Percentiles rank a stretch among this genome's conserved stretches.
Conservation (phyloP, 2,329 filamentous ascomycete genomes). For the Xylaria sp. region DNA sequence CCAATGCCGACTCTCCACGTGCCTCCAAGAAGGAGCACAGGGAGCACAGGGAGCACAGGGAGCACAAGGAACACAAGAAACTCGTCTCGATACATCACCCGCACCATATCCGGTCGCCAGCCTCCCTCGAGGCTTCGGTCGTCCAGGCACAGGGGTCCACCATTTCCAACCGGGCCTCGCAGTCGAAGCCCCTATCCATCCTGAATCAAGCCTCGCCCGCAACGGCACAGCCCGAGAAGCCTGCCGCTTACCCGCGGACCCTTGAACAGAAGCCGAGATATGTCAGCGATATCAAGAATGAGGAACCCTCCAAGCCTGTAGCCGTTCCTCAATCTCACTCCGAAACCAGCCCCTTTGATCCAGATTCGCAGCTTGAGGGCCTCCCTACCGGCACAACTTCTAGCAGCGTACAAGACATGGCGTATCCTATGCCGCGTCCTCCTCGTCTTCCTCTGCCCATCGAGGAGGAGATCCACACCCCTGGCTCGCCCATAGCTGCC, state of each 20-base stretch:
- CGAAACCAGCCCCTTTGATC: slow-evolving; percentile 45
- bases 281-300: slow-evolving; percentile 46
- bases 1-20: slow-evolving; percentile 48
- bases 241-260: slow-evolving; percentile 44
- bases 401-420: slow-evolving; percentile 71
- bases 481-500: slow-evolving; percentile 87
- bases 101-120: slow-evolving; percentile 59
- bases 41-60: slow-evolving; percentile 60
- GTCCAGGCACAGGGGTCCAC: slow-evolving; percentile 69
- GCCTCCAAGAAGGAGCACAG: slow-evolving; percentile 56
- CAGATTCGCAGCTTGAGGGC: slow-evolving; percentile 51
- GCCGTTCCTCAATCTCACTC: slow-evolving; percentile 60
- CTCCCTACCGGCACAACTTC: slow-evolving; percentile 60
- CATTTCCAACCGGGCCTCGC: slow-evolving; percentile 58
- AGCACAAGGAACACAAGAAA: slow-evolving; percentile 60
- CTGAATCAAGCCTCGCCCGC: slow-evolving; percentile 59
- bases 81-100: slow-evolving; percentile 66
- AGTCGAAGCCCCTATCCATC: slow-evolving; percentile 60
- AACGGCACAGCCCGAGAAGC: slow-evolving; percentile 46
- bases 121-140: slow-evolving; percentile 70
- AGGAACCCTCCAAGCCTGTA: slow-evolving; percentile 65
- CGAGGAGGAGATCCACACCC: slow-evolving; percentile 88
- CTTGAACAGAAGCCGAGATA: slow-evolving; percentile 48
- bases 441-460: slow-evolving; percentile 92
- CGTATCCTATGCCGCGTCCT: slow-evolving; percentile 72